Evolutionary conservation across 495 filamentous ascomycete genomes (phyloP).

Genomic region (Penicillium ochrochloron): DNA sequence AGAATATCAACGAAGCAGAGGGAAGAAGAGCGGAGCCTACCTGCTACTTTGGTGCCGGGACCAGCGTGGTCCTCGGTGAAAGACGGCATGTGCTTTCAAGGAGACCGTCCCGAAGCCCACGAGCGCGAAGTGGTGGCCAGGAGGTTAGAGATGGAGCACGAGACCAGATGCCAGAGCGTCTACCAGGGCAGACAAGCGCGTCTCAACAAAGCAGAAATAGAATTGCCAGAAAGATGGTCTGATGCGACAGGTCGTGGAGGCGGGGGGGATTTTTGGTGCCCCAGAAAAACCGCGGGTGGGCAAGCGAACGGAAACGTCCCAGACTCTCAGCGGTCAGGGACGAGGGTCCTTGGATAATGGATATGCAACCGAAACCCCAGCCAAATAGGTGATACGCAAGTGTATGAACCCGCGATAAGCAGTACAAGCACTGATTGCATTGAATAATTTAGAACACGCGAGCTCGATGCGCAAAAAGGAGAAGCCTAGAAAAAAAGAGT

Average conservation of each 20-base stretch:
- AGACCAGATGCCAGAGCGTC: constrained; percentile 18
- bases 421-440: background rate
- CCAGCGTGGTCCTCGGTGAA: constrained; percentile 37
- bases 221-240: constrained; percentile 11
- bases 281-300: constrained; percentile 21
- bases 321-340: constrained; percentile 16
- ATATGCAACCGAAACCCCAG: constrained; percentile 10
- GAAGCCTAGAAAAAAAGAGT: constrained; percentile 21
- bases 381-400: constrained; percentile 1
- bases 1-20: constrained; percentile 14
- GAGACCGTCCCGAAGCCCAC: constrained; percentile 8
- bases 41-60: constrained; percentile 37
- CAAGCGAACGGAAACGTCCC: constrained; percentile 33
- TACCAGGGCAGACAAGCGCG: background rate
- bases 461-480: background rate
- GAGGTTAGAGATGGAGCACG: constrained; percentile 11
- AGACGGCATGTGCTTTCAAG: constrained; percentile 39
- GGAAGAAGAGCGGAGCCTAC: constrained; percentile 33
- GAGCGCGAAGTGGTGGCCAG: constrained; percentile 10
- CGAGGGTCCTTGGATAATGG: constrained; percentile 13
- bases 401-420: background rate
- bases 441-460: background rate
- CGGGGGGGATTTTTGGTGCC: constrained; percentile 24
- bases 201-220: background rate
- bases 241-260: constrained; percentile 15